A percentile compares a stretch with the other conserved stretches of the same genome.
Conservation (phyloP, 495 filamentous ascomycete genomes). For the Daldinia decipiens region DNA sequence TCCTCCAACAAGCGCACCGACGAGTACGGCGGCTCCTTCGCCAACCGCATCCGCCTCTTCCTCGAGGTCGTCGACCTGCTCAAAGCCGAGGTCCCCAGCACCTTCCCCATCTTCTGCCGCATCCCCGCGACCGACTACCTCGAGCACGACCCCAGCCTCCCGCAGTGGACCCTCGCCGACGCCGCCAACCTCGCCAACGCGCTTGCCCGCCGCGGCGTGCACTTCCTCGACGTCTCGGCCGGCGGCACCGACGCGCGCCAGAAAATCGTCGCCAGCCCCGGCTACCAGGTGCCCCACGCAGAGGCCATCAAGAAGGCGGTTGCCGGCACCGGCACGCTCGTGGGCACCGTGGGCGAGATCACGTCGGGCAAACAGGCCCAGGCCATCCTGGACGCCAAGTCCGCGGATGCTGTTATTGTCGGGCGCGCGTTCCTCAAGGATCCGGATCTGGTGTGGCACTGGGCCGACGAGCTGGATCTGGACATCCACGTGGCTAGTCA, state of each 20-base stretch:
- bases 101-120: conserved; percentile 71
- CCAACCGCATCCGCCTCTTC: conserved; percentile 66
- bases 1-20: conserved; percentile 70
- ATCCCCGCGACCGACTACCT: conserved; percentile 74
- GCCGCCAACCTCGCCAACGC: conserved; percentile 64
- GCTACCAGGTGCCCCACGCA: conserved; percentile 75
- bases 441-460: conserved; percentile 72
- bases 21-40: conserved; percentile 68
- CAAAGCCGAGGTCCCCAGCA: conserved; percentile 58
- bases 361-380: conserved; percentile 60
- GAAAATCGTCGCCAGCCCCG: conserved; percentile 50
- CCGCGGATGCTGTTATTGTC: conserved; percentile 67
- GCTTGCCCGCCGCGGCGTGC: conserved; percentile 65
- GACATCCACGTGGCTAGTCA: conserved; percentile 72
- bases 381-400: conserved; percentile 61
- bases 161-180: conserved; percentile 67
- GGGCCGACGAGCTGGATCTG: conserved; percentile 72
- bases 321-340: conserved; percentile 62
- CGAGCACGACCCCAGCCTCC: conserved; percentile 53
- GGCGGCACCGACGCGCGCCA: conserved; percentile 67
- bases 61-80: conserved; percentile 63
- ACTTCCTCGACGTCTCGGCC: conserved; percentile 70
- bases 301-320: conserved; percentile 70
- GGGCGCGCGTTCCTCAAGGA: conserved; percentile 77
- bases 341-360: conserved; percentile 72